A percentile compares a stretch with the other conserved stretches of the same genome.
Conservation (phyloP, 2,329 filamentous ascomycete genomes). For the Cryphonectria carpinicola region DNA sequence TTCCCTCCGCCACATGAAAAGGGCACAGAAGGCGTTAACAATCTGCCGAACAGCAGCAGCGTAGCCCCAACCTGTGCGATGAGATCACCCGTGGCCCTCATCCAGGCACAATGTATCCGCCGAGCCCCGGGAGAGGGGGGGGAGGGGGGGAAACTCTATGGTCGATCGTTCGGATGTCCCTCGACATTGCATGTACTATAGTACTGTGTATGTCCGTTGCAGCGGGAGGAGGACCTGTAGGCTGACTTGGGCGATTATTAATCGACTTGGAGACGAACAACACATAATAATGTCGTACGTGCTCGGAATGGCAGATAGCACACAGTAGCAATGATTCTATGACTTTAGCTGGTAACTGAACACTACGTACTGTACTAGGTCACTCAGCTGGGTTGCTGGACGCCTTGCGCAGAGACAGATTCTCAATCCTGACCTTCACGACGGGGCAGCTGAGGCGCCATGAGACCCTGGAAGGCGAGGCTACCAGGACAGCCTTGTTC, state of each 20-base stretch:
- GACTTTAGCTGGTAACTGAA: neutral
- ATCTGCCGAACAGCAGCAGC: neutral
- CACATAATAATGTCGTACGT: neutral
- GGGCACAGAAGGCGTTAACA: neutral
- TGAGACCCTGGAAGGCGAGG: neutral
- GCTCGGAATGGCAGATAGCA: neutral
- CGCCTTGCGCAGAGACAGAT: too few relatives aligned
- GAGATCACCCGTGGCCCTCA: neutral
- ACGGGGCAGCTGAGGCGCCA: too few relatives aligned
- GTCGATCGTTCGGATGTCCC: neutral
- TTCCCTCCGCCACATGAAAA: neutral
- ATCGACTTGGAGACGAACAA: neutral
- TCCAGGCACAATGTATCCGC: conserved; percentile 1
- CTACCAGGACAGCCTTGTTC: neutral
- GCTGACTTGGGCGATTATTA: neutral
- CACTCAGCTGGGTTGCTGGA: too few relatives aligned
- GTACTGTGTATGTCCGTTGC: too few relatives aligned
- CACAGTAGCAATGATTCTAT: neutral
- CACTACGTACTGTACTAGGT: too few relatives aligned
- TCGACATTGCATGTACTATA: too few relatives aligned
- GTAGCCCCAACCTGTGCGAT: conserved; percentile 11
- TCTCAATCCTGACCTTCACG: too few relatives aligned
- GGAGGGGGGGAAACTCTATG: neutral
- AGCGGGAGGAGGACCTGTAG: neutral
- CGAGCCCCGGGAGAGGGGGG: too few relatives aligned